Percentiles rank a stretch among this genome's conserved stretches.
phyloP scores from a whole-genome alignment of 495 filamentous ascomycete genomes.

The Penicillium alfredii region DNA sequence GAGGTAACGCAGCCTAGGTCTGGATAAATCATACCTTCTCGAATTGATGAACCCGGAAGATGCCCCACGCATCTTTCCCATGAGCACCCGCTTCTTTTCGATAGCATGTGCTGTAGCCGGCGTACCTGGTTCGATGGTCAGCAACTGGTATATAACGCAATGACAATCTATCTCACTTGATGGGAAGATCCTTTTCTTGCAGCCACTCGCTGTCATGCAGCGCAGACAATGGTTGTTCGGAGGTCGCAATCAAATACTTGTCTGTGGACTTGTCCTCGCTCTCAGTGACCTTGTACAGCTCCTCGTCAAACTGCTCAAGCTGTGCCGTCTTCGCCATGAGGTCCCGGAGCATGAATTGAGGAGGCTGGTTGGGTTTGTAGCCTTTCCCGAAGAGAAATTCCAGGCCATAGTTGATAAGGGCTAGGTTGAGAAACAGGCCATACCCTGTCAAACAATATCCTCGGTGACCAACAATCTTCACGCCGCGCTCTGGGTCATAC shows the following conservation, averaged over 20 bases:
- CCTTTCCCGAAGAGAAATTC: constrained; percentile 73
- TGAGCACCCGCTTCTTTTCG: constrained; percentile 89
- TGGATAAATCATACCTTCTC: constrained; percentile 60
- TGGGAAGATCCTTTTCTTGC: constrained; percentile 73
- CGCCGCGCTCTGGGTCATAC: constrained; percentile 88
- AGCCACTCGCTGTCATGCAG: constrained; percentile 94
- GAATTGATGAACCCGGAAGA: constrained; percentile 97
- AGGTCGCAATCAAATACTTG: constrained; percentile 97
- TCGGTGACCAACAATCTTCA: constrained; percentile 91
- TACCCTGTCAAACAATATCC: constrained; percentile 88
- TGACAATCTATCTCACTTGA: constrained; percentile 50
- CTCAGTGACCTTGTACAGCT: constrained; percentile 91
- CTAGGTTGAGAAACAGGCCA: constrained; percentile 90
- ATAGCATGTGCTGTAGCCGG: constrained; percentile 91
- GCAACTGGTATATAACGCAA: not conserved
- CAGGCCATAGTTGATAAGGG: constrained; percentile 87
- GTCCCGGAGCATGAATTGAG: constrained; percentile 92
- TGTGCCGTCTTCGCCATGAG: constrained; percentile 99
- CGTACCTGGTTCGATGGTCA: constrained; percentile 50
- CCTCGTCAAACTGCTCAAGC: constrained; percentile 94
- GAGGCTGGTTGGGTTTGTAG: constrained; percentile 86
- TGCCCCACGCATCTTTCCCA: constrained; percentile 95
- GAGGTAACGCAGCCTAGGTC: not conserved
- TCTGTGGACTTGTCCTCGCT: constrained; percentile 72
- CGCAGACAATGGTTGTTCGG: constrained; percentile 89